Evolutionary conservation across 192 early-diverging fungal species (phyloP).

Genomic region (Gamsiella multidivaricata): DNA sequence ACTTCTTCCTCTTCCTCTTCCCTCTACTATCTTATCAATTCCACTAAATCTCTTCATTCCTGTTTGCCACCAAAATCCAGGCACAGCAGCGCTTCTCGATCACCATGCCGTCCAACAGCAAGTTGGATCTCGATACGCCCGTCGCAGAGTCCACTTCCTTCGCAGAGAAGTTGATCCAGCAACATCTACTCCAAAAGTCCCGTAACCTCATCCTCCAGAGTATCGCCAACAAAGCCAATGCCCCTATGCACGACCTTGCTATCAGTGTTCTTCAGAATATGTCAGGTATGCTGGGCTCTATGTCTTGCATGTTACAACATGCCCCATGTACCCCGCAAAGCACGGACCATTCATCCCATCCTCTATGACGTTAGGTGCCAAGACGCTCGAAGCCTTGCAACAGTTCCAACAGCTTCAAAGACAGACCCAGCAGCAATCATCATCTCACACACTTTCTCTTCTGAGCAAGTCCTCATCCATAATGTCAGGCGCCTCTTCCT

Average conservation of each 20-base stretch:
- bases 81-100: too few relatives aligned
- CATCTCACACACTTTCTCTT: neutral
- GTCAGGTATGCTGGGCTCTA: slow-evolving; percentile 19
- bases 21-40: neutral
- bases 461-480: neutral
- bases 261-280: slow-evolving; percentile 28
- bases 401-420: slow-evolving; percentile 15
- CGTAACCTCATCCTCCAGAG: slow-evolving; percentile 27
- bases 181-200: slow-evolving; percentile 27
- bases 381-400: slow-evolving; percentile 22
- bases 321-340: too few relatives aligned
- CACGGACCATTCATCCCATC: neutral
- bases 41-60: neutral
- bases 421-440: slow-evolving; percentile 1
- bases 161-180: slow-evolving; percentile 30
- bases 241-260: slow-evolving; percentile 14
- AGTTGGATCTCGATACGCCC: slow-evolving; percentile 23
- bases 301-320: neutral
- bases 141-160: neutral
- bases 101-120: slow-evolving; percentile 22
- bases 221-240: neutral
- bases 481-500: neutral
- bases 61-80: too few relatives aligned
- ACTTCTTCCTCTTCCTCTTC: neutral
- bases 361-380: slow-evolving; percentile 10